A percentile compares a stretch with the other conserved stretches of the same genome.
Evolutionary conservation across 148 eudicot species (phyloP).

Genomic region (Silene conica): DNA sequence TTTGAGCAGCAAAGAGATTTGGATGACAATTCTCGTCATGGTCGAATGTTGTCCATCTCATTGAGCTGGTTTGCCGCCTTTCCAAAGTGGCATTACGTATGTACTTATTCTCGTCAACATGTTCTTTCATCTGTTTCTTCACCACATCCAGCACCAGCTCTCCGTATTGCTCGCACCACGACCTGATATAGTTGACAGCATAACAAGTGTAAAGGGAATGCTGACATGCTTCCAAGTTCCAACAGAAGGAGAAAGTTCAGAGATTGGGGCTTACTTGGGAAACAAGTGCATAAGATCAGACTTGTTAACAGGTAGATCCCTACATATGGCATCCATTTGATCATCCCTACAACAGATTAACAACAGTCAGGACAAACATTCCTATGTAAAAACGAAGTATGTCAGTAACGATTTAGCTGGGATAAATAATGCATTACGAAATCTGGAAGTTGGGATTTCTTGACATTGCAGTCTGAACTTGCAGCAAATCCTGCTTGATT

Average conservation of each 20-base stretch:
- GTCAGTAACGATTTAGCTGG: neutral
- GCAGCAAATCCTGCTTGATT: constrained; percentile 62
- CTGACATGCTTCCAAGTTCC: no score
- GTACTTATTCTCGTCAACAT: constrained; percentile 49
- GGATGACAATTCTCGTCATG: constrained; percentile 76
- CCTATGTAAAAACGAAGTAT: neutral
- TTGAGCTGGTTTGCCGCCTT: constrained; percentile 41
- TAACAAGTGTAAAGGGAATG: no score
- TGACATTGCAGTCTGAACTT: constrained; percentile 55
- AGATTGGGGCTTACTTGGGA: constrained; percentile 48
- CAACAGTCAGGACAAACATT: neutral
- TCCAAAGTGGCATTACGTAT: constrained; percentile 31
- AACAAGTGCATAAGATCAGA: constrained; percentile 62
- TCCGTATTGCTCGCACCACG: constrained; percentile 72
- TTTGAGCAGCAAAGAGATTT: constrained; percentile 45
- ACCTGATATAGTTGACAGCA: constrained; percentile 24
- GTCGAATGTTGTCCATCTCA: constrained; percentile 69
- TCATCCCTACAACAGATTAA: constrained; percentile 45
- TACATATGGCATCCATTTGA: constrained; percentile 71
- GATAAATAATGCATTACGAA: constrained; percentile 46
- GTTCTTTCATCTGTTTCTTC: constrained; percentile 64
- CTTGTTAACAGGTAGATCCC: constrained; percentile 77
- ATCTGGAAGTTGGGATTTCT: constrained; percentile 41
- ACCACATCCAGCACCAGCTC: constrained; percentile 62
- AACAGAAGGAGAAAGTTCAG: neutral